These are phyloP conservation scores for Vigna unguiculata DNA, from an alignment of 306 rosid species.

Conservation along the genomic window DNA sequence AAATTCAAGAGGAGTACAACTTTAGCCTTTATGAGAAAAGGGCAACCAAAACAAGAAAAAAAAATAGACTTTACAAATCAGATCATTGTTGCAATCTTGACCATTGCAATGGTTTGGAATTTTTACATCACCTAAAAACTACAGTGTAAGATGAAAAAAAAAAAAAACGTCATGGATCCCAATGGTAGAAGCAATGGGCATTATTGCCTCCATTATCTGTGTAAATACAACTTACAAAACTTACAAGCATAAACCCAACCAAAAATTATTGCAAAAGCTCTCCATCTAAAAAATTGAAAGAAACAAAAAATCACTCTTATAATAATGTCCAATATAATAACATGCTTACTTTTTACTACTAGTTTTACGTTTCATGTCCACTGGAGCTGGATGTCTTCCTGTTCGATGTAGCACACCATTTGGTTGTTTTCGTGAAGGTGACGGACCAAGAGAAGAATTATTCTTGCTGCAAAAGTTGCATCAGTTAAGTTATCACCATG, in stretches of 20 bases:
- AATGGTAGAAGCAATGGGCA: slow-evolving; percentile 75
- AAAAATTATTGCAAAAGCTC: slow-evolving; percentile 42
- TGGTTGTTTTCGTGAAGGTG: slow-evolving; percentile 78
- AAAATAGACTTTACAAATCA: slow-evolving; percentile 28
- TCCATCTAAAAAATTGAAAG: slow-evolving; percentile 51
- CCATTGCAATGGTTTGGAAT: slow-evolving; percentile 32
- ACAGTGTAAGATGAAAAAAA: slow-evolving; percentile 29
- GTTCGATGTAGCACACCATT: slow-evolving; percentile 63
- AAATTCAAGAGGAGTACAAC: background rate
- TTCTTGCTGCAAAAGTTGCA: slow-evolving; percentile 63
- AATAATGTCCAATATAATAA: slow-evolving; percentile 37
- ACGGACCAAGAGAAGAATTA: slow-evolving; percentile 68
- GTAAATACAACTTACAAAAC: slow-evolving; percentile 51
- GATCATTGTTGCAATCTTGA: slow-evolving; percentile 19
- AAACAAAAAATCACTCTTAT: slow-evolving; percentile 44
- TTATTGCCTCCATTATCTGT: slow-evolving; percentile 80
- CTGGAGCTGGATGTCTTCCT: slow-evolving; percentile 74
- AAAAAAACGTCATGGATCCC: slow-evolving; percentile 42
- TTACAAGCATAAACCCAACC: slow-evolving; percentile 50
- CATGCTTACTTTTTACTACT: slow-evolving; percentile 71
- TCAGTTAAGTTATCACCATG: background rate
- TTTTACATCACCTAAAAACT: slow-evolving; percentile 47
- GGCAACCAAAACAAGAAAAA: background rate
- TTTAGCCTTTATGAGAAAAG: background rate
- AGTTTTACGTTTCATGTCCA: slow-evolving; percentile 79